Conservation (phyloP, 108 stramenopile species). For the Mediolabrus comicus region DNA sequence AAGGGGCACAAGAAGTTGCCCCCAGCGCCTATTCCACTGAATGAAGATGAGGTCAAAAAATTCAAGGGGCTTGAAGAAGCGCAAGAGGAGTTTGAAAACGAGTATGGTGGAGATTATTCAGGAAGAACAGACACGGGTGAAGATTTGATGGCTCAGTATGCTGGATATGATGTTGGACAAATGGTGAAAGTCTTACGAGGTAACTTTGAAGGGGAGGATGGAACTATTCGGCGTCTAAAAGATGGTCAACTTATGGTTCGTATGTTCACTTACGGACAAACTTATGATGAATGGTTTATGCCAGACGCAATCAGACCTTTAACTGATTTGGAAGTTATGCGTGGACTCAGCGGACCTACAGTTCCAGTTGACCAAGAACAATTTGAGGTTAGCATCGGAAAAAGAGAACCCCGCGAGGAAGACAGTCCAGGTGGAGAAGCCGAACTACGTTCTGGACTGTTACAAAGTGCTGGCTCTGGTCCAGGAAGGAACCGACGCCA, state of each 20-base stretch:
- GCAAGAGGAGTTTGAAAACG: conserved; percentile 50
- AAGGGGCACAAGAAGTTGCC: conserved; percentile 79
- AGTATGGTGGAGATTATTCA: conserved; percentile 46
- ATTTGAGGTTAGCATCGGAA: conserved; percentile 54
- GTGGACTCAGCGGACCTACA: conserved; percentile 66
- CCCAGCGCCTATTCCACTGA: conserved; percentile 67
- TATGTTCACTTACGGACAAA: conserved; percentile 78
- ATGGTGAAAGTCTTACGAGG: conserved; percentile 77
- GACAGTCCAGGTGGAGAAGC: conserved; percentile 2
- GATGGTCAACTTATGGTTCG: conserved; percentile 69
- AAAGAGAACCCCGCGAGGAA: conserved; percentile 28
- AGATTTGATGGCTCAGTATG: conserved; percentile 60
- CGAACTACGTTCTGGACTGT: conserved; percentile 20
- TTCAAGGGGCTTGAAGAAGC: conserved; percentile 78
- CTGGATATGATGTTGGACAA: conserved; percentile 69
- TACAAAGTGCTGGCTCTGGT: conserved; percentile 38
- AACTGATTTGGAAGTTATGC: conserved; percentile 58
- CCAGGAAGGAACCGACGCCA: conserved; percentile 65
- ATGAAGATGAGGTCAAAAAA: conserved; percentile 74
- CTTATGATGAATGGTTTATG: conserved; percentile 78
- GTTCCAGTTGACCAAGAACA: conserved; percentile 64
- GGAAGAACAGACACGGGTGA: conserved; percentile 44
- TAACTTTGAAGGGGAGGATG: conserved; percentile 75
- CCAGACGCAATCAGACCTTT: conserved; percentile 74
- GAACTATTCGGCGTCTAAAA: conserved; percentile 69